A percentile compares a stretch with the other conserved stretches of the same genome.
Conservation (phyloP, 345 rosid species). For the Excoecaria cochinchinensis region DNA sequence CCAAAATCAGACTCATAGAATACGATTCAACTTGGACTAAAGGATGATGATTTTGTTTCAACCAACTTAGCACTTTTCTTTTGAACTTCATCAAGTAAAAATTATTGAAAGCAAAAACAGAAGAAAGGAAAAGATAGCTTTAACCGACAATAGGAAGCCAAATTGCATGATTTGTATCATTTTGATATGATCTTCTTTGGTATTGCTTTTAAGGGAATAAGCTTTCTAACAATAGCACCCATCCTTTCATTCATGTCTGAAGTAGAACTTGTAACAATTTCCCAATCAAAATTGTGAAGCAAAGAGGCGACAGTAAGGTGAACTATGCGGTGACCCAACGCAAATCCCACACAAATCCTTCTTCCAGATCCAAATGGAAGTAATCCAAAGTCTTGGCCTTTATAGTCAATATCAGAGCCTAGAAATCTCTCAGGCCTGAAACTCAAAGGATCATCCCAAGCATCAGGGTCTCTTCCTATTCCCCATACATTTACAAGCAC, state of each 20-base stretch:
- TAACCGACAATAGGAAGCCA: not conserved
- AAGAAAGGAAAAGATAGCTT: not conserved
- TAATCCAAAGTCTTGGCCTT: slow-evolving; percentile 13
- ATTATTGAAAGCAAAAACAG: too few species aligned
- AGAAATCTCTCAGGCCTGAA: slow-evolving; percentile 25
- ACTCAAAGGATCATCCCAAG: slow-evolving; percentile 18
- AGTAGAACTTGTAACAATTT: not conserved
- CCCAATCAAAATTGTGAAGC: slow-evolving; percentile 24
- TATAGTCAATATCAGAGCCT: slow-evolving; percentile 18
- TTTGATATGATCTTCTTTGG: slow-evolving; percentile 10
- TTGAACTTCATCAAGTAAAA: too few species aligned
- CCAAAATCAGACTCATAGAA: too few species aligned
- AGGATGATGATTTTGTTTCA: too few species aligned
- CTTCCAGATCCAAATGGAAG: slow-evolving; percentile 26
- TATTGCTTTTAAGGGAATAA: slow-evolving; percentile 6
- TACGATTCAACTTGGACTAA: too few species aligned
- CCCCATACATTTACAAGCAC: slow-evolving; percentile 20
- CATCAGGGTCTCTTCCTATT: slow-evolving; percentile 23
- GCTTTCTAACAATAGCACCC: slow-evolving; percentile 16
- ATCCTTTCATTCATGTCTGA: slow-evolving; percentile 3
- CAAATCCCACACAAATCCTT: slow-evolving; percentile 17
- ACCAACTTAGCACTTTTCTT: too few species aligned
- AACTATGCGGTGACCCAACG: slow-evolving; percentile 16
- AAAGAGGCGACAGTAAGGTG: slow-evolving; percentile 17
- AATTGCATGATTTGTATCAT: not conserved